Percentiles rank a stretch among this genome's conserved stretches.
Evolutionary conservation across 371 early-diverging fungal genomes (phyloP).

Genomic region (Gilbertella persicaria): DNA sequence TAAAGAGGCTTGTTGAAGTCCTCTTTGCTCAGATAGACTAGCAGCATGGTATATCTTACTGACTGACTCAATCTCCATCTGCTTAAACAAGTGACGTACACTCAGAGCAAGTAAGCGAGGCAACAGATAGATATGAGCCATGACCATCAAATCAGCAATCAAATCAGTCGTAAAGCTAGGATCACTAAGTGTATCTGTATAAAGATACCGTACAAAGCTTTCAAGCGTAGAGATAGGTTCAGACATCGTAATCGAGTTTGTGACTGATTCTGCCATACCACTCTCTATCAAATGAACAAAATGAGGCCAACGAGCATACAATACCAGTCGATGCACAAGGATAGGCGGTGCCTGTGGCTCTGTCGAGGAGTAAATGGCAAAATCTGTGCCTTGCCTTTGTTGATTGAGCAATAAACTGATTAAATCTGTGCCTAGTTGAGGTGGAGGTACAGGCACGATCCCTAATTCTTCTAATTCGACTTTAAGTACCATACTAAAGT

Average conservation of each 20-base stretch:
- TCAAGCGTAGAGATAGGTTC: slow-evolving; percentile 54
- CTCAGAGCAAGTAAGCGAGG: slow-evolving; percentile 60
- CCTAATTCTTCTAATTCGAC: slow-evolving; percentile 66
- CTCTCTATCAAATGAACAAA: slow-evolving; percentile 56
- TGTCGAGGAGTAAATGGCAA: slow-evolving; percentile 50
- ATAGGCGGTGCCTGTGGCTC: slow-evolving; percentile 38
- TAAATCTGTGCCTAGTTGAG: slow-evolving; percentile 58
- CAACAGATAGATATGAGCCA: slow-evolving; percentile 65
- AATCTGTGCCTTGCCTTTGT: slow-evolving; percentile 52
- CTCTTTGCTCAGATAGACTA: slow-evolving; percentile 55
- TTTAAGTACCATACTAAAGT: slow-evolving; percentile 54
- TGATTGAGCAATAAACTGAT: slow-evolving; percentile 44
- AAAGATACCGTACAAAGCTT: slow-evolving; percentile 61
- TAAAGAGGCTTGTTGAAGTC: slow-evolving; percentile 59
- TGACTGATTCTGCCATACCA: slow-evolving; percentile 54
- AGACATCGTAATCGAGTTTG: slow-evolving; percentile 47
- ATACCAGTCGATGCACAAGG: slow-evolving; percentile 52
- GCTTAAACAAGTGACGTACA: slow-evolving; percentile 47
- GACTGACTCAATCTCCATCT: slow-evolving; percentile 57
- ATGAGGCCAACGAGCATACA: slow-evolving; percentile 70
- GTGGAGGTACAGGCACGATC: slow-evolving; percentile 55
- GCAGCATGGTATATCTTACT: slow-evolving; percentile 64
- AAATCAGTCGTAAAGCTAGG: slow-evolving; percentile 29
- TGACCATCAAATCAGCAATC: slow-evolving; percentile 62
- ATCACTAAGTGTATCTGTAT: slow-evolving; percentile 60